Evolutionary conservation across 768 basidiomycete genomes (phyloP), one percentile per base, ranked within the genome.

Genomic region (Crepidotus variabilis): DNA sequence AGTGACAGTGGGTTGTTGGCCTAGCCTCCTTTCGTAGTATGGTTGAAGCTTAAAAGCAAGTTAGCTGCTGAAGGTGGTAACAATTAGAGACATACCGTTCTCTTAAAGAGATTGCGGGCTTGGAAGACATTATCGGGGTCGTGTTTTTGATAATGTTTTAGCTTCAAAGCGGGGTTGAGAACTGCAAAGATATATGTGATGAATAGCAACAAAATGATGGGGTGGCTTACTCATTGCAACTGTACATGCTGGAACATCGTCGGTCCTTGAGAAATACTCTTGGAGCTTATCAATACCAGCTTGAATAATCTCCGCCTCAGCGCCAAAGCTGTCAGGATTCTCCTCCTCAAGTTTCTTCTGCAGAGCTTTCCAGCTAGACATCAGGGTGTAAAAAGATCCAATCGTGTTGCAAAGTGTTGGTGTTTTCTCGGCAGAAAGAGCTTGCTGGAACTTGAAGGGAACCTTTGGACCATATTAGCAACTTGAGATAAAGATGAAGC

Each of bases 391-490:
- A 50, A 65, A 69, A n/a, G 58, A 50, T 11, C 61, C 63, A 18
- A 69, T 45, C 4, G 65, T 54, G 47, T 64, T 22, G 39, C 61
- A 57, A 6, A 68, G 47, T 21, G 63, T 67, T 11, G 64, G 68
- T n/a, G 66, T 69, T 51, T 65, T 67, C 48, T 66, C 60, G 20
- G 47, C 47, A 5, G 66, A 69, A 22, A 71, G 52, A 32, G 47
- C 50, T 54, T 66, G 64, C 50, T 66, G 67, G 51, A 69, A 68
- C 16, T 52, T 59, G 57, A 68, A 63, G 0, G 67, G 68, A 21
- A 69, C 59, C 68, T 69, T 45, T 22, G 45, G 46, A 16, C 10
- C 16, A 6, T 14, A 21, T 39, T 14, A 51, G 13, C 21, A 52
- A 20, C 7, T n/a, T n/a, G 16, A 20, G 21, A 20, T 16, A 47